These are phyloP conservation scores for Aspergillus proliferans DNA, from an alignment of 2,329 filamentous ascomycete genomes.

Conservation along the genomic window DNA sequence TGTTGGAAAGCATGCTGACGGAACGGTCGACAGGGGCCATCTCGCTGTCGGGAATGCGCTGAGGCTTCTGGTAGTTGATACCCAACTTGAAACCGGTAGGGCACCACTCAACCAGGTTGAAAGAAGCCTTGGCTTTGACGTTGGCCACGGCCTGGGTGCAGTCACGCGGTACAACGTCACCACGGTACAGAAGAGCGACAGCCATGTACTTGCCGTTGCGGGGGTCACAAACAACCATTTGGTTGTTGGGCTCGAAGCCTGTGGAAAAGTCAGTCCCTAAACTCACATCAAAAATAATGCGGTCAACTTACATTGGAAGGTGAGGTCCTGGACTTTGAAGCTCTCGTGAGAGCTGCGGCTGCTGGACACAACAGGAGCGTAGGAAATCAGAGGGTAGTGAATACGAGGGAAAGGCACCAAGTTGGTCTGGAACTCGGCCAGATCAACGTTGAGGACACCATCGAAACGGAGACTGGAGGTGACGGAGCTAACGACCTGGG, in stretches of 20 bases:
- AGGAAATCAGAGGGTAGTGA: slow-evolving; percentile 61
- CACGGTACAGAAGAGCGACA: slow-evolving; percentile 59
- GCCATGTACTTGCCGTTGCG: slow-evolving; percentile 65
- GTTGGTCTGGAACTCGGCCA: slow-evolving; percentile 66
- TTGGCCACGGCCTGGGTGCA: slow-evolving; percentile 53
- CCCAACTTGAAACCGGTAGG: slow-evolving; percentile 64
- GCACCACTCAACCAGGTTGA: slow-evolving; percentile 64
- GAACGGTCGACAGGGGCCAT: slow-evolving; percentile 50
- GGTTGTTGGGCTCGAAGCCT: slow-evolving; percentile 63
- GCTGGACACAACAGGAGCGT: slow-evolving; percentile 59
- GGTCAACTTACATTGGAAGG: slow-evolving; percentile 52
- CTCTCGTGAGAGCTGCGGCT: slow-evolving; percentile 77
- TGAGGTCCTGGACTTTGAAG: slow-evolving; percentile 74
- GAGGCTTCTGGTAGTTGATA: slow-evolving; percentile 59
- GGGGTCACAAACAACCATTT: slow-evolving; percentile 64
- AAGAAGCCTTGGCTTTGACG: slow-evolving; percentile 59
- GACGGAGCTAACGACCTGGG: slow-evolving; percentile 62
- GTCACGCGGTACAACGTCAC: slow-evolving; percentile 59
- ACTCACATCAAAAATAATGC: too few species aligned
- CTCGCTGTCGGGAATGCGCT: slow-evolving; percentile 48
- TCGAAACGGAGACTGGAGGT: slow-evolving; percentile 61
- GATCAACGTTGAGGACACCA: slow-evolving; percentile 60
- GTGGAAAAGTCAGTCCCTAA: slow-evolving; percentile 7
- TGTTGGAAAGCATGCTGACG: slow-evolving; percentile 61
- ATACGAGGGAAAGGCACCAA: slow-evolving; percentile 62